phyloP scores from a whole-genome alignment of 2,329 filamentous ascomycete species.

The Alternaria sp. region DNA sequence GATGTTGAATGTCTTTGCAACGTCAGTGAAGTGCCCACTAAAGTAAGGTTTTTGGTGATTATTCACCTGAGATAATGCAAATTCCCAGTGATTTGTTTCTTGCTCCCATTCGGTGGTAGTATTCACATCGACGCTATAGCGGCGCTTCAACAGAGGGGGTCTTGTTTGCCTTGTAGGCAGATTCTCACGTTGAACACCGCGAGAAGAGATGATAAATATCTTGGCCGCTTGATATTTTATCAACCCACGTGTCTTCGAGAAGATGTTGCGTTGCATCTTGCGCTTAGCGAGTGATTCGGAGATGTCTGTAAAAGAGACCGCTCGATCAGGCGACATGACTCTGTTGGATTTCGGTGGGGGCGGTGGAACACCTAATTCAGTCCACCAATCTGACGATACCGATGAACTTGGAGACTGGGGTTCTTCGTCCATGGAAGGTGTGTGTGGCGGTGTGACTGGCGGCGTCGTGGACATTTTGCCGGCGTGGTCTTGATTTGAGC shows the following conservation, averaged over 20 bases:
- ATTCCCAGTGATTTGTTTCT: background rate
- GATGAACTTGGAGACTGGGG: background rate
- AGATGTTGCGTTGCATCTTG: constrained; percentile 2
- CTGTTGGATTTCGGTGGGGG: background rate
- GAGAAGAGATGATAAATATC: constrained; percentile 17
- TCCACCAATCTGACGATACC: background rate
- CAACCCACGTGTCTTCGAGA: constrained; percentile 11
- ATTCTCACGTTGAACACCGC: constrained; percentile 18
- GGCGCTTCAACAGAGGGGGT: constrained; percentile 19
- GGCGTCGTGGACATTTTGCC: background rate
- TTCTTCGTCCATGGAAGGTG: background rate
- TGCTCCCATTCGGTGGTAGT: background rate
- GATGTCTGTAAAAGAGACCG: background rate
- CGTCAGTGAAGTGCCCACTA: background rate
- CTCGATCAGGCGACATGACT: background rate
- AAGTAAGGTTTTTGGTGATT: background rate
- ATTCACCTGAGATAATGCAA: background rate
- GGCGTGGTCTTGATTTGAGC: background rate
- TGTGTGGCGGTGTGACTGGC: background rate
- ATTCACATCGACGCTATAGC: constrained; percentile 32
- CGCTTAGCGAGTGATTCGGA: background rate
- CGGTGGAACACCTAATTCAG: background rate
- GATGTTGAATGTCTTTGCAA: background rate
- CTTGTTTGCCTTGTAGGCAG: constrained; percentile 19
- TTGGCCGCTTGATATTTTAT: constrained; percentile 2